Evolutionary conservation across 2,329 filamentous ascomycete genomes (phyloP), one percentile per base, ranked within the genome.

Genomic region (Diaporthe citri): DNA sequence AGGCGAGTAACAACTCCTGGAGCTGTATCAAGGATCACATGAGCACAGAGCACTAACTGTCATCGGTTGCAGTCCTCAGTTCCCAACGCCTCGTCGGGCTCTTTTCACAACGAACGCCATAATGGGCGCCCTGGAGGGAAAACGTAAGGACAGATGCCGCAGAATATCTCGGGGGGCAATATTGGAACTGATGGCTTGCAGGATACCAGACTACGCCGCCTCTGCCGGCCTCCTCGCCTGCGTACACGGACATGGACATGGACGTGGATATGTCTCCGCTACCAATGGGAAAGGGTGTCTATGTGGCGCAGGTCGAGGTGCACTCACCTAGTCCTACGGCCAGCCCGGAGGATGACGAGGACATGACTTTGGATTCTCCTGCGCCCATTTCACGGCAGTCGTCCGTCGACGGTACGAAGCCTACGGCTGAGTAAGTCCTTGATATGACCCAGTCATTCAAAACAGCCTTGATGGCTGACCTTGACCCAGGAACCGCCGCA

Each of bases 251-350:
- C 46, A 69, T 69, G 64, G 95, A 98, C 83, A 88, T 91, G 73
- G 70, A 76, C 34, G 98, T 98, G 95, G 96, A 98, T 81, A 92
- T 98, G 83, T 98, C 96, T 59, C 96, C 97, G 52, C 86, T 98
- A 55, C 96, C 95, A 76, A 95, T 98, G 87, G 67, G 71, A 13
- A 98, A 98, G 87, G 87, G 90, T 41, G 89, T 93, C 17, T 95
- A 91, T 80, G 85, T 88, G 84, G 83, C 88, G 41, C 89, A 93
- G 78, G 87, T 94, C 77, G 92, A 93, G 78, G 84, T 95, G 72
- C 89, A 91, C 41, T 96, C 94, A 41, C 94, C 95, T 2, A 93
- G 93, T 2, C 93, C 93, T 12, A 88, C 90, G 76, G 83, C 80
- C 78, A 87, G 86, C 22, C 85, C 87, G 74, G 83, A 84, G 64